phyloP scores from a whole-genome alignment of 495 filamentous ascomycete genomes.

The Podospora tetraspora region DNA sequence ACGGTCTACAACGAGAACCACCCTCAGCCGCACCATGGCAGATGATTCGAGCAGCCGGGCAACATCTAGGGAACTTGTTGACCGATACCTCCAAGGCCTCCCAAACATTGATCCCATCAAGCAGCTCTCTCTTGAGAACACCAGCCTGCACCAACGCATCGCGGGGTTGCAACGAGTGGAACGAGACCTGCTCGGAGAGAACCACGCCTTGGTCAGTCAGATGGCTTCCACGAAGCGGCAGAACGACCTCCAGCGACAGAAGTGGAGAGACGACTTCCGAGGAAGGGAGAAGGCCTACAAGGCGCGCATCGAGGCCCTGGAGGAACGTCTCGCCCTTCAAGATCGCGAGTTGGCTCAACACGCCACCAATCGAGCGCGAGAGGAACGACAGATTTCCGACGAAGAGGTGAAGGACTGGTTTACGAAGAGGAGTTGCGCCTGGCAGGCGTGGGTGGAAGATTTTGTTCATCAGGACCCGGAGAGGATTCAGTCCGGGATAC shows the following conservation, averaged over 20 bases:
- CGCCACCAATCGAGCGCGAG: not conserved
- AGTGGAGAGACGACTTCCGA: slow-evolving; percentile 16
- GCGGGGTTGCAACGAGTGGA: slow-evolving; percentile 22
- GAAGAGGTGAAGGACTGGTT: slow-evolving; percentile 12
- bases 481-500: slow-evolving; percentile 13
- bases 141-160: slow-evolving; percentile 21
- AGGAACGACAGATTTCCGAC: not conserved
- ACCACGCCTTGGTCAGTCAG: slow-evolving; percentile 11
- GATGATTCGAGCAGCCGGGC: too few relatives aligned
- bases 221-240: slow-evolving; percentile 7
- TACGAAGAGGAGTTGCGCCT: not conserved
- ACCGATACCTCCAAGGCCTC: slow-evolving; percentile 5
- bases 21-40: too few relatives aligned
- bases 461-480: slow-evolving; percentile 14
- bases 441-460: slow-evolving; percentile 12
- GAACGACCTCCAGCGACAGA: slow-evolving; percentile 7
- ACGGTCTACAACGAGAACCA: too few relatives aligned
- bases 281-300: slow-evolving; percentile 10
- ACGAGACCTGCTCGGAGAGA: slow-evolving; percentile 17
- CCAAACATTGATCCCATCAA: not conserved
- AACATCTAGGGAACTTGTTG: slow-evolving; percentile 3
- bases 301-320: slow-evolving; percentile 17
- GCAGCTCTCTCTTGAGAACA: slow-evolving; percentile 18
- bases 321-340: slow-evolving; percentile 5
- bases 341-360: slow-evolving; percentile 12